These are phyloP conservation scores for Vickermania spadyakhi DNA, from an alignment of 208 protist genomes.

Conservation along the genomic window DNA sequence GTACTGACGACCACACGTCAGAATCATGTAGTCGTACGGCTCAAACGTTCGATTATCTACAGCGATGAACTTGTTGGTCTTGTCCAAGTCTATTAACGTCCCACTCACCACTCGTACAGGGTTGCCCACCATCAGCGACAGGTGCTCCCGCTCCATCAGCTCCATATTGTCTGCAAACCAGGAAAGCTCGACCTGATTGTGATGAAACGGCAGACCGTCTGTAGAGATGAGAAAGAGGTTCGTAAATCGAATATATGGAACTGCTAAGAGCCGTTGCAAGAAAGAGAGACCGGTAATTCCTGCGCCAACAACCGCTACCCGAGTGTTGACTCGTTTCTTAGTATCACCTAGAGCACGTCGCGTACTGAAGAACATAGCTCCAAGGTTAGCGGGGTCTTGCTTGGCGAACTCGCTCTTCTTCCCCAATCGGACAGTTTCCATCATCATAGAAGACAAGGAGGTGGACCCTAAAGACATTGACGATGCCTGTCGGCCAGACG, in stretches of 20 bases:
- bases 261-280: slow-evolving; percentile 61
- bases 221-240: slow-evolving; percentile 85
- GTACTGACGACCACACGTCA: slow-evolving; percentile 85
- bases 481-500: background rate
- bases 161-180: slow-evolving; percentile 71
- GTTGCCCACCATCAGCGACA: slow-evolving; percentile 33
- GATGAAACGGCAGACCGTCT: slow-evolving; percentile 72
- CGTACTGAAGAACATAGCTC: slow-evolving; percentile 65
- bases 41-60: slow-evolving; percentile 81
- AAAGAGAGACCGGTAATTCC: slow-evolving; percentile 65
- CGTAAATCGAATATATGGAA: slow-evolving; percentile 77
- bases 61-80: slow-evolving; percentile 57
- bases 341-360: slow-evolving; percentile 66
- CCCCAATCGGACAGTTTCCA: background rate
- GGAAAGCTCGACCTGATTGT: slow-evolving; percentile 35
- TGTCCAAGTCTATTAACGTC: slow-evolving; percentile 83
- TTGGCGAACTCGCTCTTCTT: slow-evolving; percentile 2
- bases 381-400: slow-evolving; percentile 19
- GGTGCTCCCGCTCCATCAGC: slow-evolving; percentile 75
- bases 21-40: slow-evolving; percentile 87
- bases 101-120: slow-evolving; percentile 66
- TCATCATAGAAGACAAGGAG: background rate
- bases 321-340: slow-evolving; percentile 64
- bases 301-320: slow-evolving; percentile 81
- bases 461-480: background rate